A percentile compares a stretch with the other conserved stretches of the same genome.
These are phyloP conservation scores for Sicyos baderoa DNA, from an alignment of 306 rosid species.

Conservation along the genomic window DNA sequence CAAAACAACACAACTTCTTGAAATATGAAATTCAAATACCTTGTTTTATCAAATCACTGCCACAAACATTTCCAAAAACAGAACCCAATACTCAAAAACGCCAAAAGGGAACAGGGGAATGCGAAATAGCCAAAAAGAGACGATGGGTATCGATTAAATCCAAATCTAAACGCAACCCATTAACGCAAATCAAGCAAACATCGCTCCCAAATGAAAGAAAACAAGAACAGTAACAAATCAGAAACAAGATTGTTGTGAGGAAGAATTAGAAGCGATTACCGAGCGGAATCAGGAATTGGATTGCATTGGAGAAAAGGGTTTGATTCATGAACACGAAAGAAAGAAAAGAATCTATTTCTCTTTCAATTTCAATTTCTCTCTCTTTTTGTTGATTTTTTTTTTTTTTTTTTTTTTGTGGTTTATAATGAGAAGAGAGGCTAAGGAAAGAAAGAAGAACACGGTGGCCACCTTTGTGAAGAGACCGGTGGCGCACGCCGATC, in stretches of 20 bases:
- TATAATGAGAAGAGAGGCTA: neutral
- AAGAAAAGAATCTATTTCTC: conserved; percentile 14
- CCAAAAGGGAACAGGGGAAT: conserved; percentile 7
- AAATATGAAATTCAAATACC: neutral
- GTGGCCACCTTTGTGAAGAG: conserved; percentile 20
- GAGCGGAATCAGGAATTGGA: conserved; percentile 8
- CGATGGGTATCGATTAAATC: conserved; percentile 2
- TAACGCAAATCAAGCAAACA: neutral
- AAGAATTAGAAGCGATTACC: conserved; percentile 16
- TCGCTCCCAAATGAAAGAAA: neutral
- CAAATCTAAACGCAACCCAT: neutral
- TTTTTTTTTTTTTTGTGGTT: no score
- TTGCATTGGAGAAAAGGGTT: conserved; percentile 4
- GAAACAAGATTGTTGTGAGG: neutral
- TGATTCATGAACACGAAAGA: conserved; percentile 12
- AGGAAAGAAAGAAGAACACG: neutral
- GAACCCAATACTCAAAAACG: conserved; percentile 10
- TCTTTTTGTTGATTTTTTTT: no score
- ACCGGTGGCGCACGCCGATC: conserved; percentile 30
- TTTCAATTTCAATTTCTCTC: no score
- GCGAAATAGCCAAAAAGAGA: neutral
- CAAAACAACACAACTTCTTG: neutral
- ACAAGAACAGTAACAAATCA: neutral
- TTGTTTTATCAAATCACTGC: neutral
- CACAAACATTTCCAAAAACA: conserved; percentile 2